Percentiles rank a stretch among this genome's conserved stretches.
These are phyloP conservation scores for Thraustotheca clavata DNA, from an alignment of 352 stramenopile species.

Conservation along the genomic window DNA sequence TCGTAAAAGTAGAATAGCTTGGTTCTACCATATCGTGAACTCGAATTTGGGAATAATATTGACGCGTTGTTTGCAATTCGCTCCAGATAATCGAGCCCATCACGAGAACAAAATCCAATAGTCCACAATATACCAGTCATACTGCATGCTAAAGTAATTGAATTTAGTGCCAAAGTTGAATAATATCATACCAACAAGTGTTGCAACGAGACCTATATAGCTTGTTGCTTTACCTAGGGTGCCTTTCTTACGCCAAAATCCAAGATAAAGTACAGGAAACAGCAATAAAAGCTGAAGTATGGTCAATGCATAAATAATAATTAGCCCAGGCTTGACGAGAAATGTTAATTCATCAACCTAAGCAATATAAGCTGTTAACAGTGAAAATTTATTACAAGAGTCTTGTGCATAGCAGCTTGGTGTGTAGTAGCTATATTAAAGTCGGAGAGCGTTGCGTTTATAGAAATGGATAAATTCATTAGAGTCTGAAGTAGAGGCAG, in stretches of 20 bases:
- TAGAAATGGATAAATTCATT: constrained; percentile 25
- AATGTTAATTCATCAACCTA: constrained; percentile 25
- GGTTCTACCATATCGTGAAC: background rate
- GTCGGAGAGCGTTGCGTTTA: constrained; percentile 26
- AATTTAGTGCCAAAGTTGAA: background rate
- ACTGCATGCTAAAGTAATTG: constrained; percentile 32
- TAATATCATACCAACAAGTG: background rate
- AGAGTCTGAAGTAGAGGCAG: constrained; percentile 28
- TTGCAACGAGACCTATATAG: constrained; percentile 37
- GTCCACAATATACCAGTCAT: constrained; percentile 44
- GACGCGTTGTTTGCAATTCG: constrained; percentile 32
- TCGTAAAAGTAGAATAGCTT: background rate
- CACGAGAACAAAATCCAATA: constrained; percentile 34
- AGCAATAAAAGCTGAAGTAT: constrained; percentile 27
- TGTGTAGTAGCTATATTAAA: constrained; percentile 17
- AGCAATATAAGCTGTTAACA: constrained; percentile 1
- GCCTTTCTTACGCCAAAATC: constrained; percentile 35
- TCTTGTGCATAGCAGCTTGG: constrained; percentile 17
- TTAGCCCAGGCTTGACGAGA: constrained; percentile 29
- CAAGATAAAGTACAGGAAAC: constrained; percentile 28
- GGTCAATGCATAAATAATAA: constrained; percentile 28
- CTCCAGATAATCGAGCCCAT: constrained; percentile 38
- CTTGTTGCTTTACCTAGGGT: constrained; percentile 29
- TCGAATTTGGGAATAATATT: constrained; percentile 23
- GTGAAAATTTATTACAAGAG: constrained; percentile 22